Evolutionary conservation across 176 grass and related monocot species (phyloP), one percentile per base, ranked within the genome.

Genomic region (Carex myosuroides): DNA sequence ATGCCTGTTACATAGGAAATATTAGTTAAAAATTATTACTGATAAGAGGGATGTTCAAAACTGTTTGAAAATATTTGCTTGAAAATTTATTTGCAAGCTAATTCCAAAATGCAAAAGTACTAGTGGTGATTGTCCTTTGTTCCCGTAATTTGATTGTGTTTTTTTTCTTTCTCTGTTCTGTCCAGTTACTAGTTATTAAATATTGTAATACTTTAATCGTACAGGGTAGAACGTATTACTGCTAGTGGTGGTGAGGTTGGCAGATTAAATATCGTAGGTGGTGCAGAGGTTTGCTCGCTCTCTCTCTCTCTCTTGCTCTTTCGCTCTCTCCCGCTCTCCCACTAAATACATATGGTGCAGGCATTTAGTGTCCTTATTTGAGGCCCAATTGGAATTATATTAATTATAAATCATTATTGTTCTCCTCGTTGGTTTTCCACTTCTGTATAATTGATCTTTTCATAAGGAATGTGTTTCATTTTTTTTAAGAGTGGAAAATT

Each of bases 181-280:
- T 83, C 33, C 1, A 22, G 41, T 24, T 81, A 21, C 6, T 78
- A 18, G 4, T 30, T 75, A 53, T 85, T 33, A 33, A 37, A 32
- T 54, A 82, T 85, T 86, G 3, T n/a, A 75, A 86, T 29, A 8
- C 58, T 80, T 17, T 79, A 30, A 11, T 83, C 63, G 69, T 84
- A 42, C 85, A 99, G 96, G 90, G 91, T 95, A 18, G 18, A 89
- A 81, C 96, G 96, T 30, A 85, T 99, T 86, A 94, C 88, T 82
- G 84, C 90, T 53, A 90, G 89, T 61, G 91, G 96, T 76, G 92
- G 90, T 70, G 92, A 92, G 83, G 96, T 99, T 84, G 96, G 96
- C 54, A 83, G 85, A 85, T 74, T 99, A 86, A 94, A 94, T 87
- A 20, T 95, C 63, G 91, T 93, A 54, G 93, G 96, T 79, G 96